Base-by-base conservation (phyloP, 306 rosid species). In the Lathyrus tuberosus region DNA sequence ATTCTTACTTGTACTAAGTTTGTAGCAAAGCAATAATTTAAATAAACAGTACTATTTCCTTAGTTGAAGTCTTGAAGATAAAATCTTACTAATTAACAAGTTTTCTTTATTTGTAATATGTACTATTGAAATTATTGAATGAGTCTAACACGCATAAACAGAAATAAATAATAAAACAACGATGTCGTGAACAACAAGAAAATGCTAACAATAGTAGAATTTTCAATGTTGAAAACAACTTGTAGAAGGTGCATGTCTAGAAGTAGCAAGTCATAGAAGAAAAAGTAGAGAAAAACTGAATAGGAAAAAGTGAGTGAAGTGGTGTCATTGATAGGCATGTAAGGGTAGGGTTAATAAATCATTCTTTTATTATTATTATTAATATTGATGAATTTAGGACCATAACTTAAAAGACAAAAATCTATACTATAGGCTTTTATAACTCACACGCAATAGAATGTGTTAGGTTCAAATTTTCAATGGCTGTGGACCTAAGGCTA, bases 131-230 rank as follows among this genome's bases (percentile, higher is more conserved):
- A 66, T 30, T 30, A 37, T 52, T 61, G 72, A 16, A 41, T 35
- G 48, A 79, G 13, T 28, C 31, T 20, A 11, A 68, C 76, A 73
- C 79, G 79, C 79, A 73, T 67, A 33, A 8, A 20, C 65, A 18
- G 24, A 43, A 61, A 35, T 12, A 43, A 61, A 35, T 12, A 51
- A 31, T 24, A 68, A 47, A 3, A 49, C 26, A 46, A 24, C 65
- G 22, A 57, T 74, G 71, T 52, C 78, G 73, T 75, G 40, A 35
- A 59, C 78, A 58, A 59, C 64, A 70, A 78, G 72, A 74, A 74
- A 74, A 26, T 24, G 30, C 30, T 26, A 70, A 69, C 72, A 64
- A 67, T 60, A 79, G 69, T 70, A 14, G 78, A 66, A 75, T 62
- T 65, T 62, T 56, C 40, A 65, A 81, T 47, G 71, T 37, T 10